Evolutionary conservation across 352 stramenopile species (phyloP).

Genomic region (Phytophthora macrochlamydospora): DNA sequence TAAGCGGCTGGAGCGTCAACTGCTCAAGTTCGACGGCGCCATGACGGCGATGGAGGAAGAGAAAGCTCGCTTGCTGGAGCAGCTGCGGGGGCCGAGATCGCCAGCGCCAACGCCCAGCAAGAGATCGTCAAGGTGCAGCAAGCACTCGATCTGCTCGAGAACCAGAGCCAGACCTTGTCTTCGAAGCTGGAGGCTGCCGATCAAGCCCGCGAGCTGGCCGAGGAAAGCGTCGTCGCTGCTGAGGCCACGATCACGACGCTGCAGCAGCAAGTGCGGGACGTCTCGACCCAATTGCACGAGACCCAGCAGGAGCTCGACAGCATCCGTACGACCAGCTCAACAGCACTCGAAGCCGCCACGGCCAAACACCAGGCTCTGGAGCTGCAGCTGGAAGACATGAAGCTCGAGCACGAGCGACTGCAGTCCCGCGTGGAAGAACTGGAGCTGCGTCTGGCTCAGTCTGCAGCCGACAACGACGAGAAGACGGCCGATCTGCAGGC

Average conservation of each 20-base stretch:
- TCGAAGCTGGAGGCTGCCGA: constrained; percentile 34
- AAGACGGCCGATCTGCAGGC: constrained; percentile 53
- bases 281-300: constrained; percentile 53
- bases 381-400: constrained; percentile 53
- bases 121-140: constrained; percentile 40
- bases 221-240: constrained; percentile 30
- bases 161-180: constrained; percentile 29
- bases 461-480: constrained; percentile 41
- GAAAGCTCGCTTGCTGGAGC: constrained; percentile 45
- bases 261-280: constrained; percentile 61
- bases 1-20: constrained; percentile 44
- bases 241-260: constrained; percentile 51
- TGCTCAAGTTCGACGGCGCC: constrained; percentile 47
- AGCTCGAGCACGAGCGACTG: constrained; percentile 59
- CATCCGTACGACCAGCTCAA: constrained; percentile 53
- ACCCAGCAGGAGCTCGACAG: constrained; percentile 56
- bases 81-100: constrained; percentile 49
- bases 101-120: constrained; percentile 38
- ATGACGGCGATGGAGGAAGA: constrained; percentile 60
- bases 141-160: constrained; percentile 40
- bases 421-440: constrained; percentile 67
- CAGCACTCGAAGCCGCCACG: constrained; percentile 47
- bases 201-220: constrained; percentile 33
- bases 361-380: constrained; percentile 67
- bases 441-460: constrained; percentile 46